A percentile compares a stretch with the other conserved stretches of the same genome.
phyloP scores from a whole-genome alignment of 352 stramenopile genomes.

The Phytopythium montanum region DNA sequence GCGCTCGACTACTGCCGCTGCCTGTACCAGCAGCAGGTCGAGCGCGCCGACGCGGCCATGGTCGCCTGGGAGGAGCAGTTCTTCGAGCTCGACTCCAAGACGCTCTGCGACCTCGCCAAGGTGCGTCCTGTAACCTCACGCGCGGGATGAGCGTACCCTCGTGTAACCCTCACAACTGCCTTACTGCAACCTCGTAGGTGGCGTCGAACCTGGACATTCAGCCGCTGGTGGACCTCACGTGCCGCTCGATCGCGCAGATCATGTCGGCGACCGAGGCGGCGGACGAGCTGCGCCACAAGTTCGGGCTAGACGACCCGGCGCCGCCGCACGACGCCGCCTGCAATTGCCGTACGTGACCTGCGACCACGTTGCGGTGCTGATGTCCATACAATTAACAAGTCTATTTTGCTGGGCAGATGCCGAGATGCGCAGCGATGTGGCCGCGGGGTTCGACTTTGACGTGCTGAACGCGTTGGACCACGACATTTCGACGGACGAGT shows the following conservation, averaged over 20 bases:
- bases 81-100: constrained; percentile 72
- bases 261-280: constrained; percentile 79
- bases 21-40: constrained; percentile 76
- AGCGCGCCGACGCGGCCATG: constrained; percentile 50
- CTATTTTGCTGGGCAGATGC: background rate
- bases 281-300: constrained; percentile 74
- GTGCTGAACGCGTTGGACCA: constrained; percentile 78
- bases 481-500: constrained; percentile 72
- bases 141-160: too few species aligned
- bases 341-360: constrained; percentile 31
- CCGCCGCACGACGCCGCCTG: constrained; percentile 29
- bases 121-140: constrained; percentile 9
- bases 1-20: constrained; percentile 77
- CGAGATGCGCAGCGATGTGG: constrained; percentile 55
- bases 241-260: constrained; percentile 77
- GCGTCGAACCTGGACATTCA: constrained; percentile 81
- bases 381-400: background rate
- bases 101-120: constrained; percentile 74
- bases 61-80: constrained; percentile 66
- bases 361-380: background rate
- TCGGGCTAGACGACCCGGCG: constrained; percentile 55
- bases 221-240: constrained; percentile 75
- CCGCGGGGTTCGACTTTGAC: constrained; percentile 64
- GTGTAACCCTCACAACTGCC: background rate
- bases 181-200: constrained; percentile 18